phyloP scores from a whole-genome alignment of 2,329 filamentous ascomycete genomes.

The Aureobasidium vineae region DNA sequence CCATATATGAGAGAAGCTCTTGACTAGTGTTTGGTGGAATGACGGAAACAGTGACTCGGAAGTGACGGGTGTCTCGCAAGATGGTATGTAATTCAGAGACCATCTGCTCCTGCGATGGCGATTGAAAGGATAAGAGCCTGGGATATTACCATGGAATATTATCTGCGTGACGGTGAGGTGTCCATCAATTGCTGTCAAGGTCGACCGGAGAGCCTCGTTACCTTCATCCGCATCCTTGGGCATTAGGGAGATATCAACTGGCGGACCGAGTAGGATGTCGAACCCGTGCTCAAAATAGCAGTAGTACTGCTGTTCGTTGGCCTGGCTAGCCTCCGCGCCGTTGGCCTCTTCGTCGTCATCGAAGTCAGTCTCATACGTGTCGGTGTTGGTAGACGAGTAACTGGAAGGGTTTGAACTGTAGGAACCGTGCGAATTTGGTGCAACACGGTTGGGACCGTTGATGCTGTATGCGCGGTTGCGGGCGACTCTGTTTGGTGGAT shows the following conservation, averaged over 20 bases:
- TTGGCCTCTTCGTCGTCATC: constrained; percentile 45
- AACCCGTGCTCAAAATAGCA: constrained; percentile 98
- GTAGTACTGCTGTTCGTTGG: constrained; percentile 78
- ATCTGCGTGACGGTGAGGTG: constrained; percentile 84
- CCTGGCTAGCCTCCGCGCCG: constrained; percentile 58
- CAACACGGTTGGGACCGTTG: not conserved
- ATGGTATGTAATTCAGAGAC: constrained; percentile 59
- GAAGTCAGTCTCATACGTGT: constrained; percentile 47
- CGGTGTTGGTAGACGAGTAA: constrained; percentile 44
- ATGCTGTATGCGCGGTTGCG: constrained; percentile 28
- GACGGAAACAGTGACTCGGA: constrained; percentile 78
- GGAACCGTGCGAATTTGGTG: constrained; percentile 15
- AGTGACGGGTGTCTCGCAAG: constrained; percentile 51
- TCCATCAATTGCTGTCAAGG: constrained; percentile 29
- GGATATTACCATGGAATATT: constrained; percentile 91
- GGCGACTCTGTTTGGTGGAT: not conserved
- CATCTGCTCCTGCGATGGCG: constrained; percentile 86
- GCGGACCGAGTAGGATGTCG: constrained; percentile 84
- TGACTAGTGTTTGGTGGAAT: constrained; percentile 66
- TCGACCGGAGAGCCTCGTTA: constrained; percentile 29
- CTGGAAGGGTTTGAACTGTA: constrained; percentile 39
- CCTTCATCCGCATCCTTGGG: constrained; percentile 31
- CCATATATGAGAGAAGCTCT: constrained; percentile 64
- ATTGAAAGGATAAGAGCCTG: constrained; percentile 96
- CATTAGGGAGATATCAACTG: constrained; percentile 47